Evolutionary conservation across 352 stramenopile species (phyloP), one percentile per base, ranked within the genome.

Genomic region (Phytophthora citricola): DNA sequence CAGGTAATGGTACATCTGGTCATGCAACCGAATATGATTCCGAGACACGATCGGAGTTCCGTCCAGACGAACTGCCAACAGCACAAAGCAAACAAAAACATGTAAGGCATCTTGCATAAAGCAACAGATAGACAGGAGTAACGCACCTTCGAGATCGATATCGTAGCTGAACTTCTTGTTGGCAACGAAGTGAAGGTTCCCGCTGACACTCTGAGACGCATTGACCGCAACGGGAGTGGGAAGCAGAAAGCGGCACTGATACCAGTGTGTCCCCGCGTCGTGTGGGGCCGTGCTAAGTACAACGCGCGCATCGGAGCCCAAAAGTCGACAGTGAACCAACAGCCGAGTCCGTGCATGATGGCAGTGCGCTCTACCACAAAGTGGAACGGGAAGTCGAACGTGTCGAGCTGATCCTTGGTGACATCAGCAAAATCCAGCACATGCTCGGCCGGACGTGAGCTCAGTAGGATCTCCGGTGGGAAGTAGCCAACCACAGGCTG

Each of bases 291-390:
- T 98, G 62, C 81, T 96, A 12, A 98, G 82, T 46, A 94, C 82
- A 7, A 98, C 81, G 5, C 78, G 75, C 8, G 87, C 70, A 26
- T 83, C 81, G 14, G 82, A 93, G 3, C 97, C 97, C 39, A 90
- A 80, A 99, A 99, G 71, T 99, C 95, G 26, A 99, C 91, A 4
- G 96, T 99, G 77, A 99, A 99, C 98, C 98, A 99, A 65, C 97
- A 98, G 20, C 96, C 98, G 47, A 99, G 89, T 5, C 97, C 98
- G 74, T 98, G 97, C 60, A 99, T 85, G 40, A 98, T 92, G 5
- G 92, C 92, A 59, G 95, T 98, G 26, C 86, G 89, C 29, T 90
- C 89, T 20, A 98, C 87, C 12, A 77, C 62, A 63, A 98, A 98
- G 12, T 69, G 66, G 62, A 98, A 97, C 12, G 91, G 93, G 24